Evolutionary conservation across 1,139 yeast genomes (phyloP).

Genomic region (Nakaseomyces delphensis): DNA sequence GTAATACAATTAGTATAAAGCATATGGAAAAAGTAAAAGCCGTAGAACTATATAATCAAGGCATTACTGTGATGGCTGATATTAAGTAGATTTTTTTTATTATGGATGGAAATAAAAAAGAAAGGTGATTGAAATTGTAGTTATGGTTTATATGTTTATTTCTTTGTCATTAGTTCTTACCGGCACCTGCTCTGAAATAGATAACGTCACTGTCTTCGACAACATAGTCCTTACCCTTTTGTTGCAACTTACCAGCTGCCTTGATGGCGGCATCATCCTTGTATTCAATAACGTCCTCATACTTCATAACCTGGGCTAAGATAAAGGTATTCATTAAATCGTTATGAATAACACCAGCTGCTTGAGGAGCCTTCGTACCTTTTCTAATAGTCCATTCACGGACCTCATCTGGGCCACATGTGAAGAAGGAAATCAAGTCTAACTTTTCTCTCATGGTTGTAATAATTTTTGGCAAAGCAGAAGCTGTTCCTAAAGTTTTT

Average conservation of each 20-base stretch:
- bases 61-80: too few relatives aligned
- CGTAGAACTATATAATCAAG: too few relatives aligned
- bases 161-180: slow-evolving; percentile 49
- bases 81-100: background rate
- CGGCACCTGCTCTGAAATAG: slow-evolving; percentile 94
- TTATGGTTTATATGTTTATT: background rate
- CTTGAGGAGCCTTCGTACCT: slow-evolving; percentile 80
- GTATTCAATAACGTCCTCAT: slow-evolving; percentile 69
- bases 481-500: slow-evolving; percentile 72
- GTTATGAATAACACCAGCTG: slow-evolving; percentile 80
- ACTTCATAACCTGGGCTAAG: slow-evolving; percentile 77
- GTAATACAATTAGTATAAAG: slow-evolving; percentile 2
- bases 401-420: slow-evolving; percentile 79
- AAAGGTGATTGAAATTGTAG: background rate
- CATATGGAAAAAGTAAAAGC: background rate
- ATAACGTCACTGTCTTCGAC: slow-evolving; percentile 89
- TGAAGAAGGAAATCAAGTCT: slow-evolving; percentile 75
- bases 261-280: slow-evolving; percentile 81
- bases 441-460: slow-evolving; percentile 74
- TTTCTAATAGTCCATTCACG: slow-evolving; percentile 86
- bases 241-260: slow-evolving; percentile 86
- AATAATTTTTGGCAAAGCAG: slow-evolving; percentile 85
- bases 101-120: background rate
- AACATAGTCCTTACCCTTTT: slow-evolving; percentile 94
- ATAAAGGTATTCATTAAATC: slow-evolving; percentile 73